Evolutionary conservation across 176 grass and related monocot species (phyloP).

Genomic region (Eleusine indica): DNA sequence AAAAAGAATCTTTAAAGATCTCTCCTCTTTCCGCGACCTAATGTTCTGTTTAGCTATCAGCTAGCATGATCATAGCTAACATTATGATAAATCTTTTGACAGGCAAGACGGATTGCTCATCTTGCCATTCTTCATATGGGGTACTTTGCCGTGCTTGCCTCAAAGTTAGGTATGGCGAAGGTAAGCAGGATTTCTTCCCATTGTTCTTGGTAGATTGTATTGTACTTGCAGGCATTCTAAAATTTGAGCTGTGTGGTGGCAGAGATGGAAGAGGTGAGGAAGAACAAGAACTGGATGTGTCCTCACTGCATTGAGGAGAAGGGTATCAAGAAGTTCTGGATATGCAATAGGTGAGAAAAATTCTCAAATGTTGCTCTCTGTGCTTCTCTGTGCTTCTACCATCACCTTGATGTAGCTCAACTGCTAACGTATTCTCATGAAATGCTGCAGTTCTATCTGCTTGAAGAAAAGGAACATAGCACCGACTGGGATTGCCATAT

Average conservation of each 20-base stretch:
- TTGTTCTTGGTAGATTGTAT: conserved; percentile 22
- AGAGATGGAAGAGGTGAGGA: conserved; percentile 83
- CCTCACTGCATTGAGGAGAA: conserved; percentile 89
- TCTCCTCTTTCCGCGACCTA: background rate
- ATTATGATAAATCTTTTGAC: conserved; percentile 21
- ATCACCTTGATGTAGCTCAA: background rate
- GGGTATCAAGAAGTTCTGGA: conserved; percentile 82
- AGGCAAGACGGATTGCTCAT: conserved; percentile 88
- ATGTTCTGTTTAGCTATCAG: background rate
- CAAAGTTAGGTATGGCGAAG: conserved; percentile 90
- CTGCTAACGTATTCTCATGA: background rate
- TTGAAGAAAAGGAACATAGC: conserved; percentile 84
- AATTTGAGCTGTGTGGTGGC: conserved; percentile 29
- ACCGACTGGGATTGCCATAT: conserved; percentile 92
- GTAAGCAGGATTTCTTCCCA: conserved; percentile 37
- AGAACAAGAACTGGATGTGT: conserved; percentile 90
- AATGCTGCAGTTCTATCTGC: conserved; percentile 67
- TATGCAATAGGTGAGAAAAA: conserved; percentile 75
- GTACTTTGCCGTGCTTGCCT: conserved; percentile 89
- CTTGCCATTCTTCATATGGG: conserved; percentile 75
- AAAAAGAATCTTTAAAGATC: conserved; percentile 6
- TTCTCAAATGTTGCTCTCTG: background rate
- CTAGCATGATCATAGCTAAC: background rate
- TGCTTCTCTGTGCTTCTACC: background rate
- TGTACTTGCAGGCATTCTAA: conserved; percentile 17